Percentiles rank a stretch among this genome's conserved stretches.
Evolutionary conservation across 2,329 filamentous ascomycete species (phyloP).

Genomic region (Claviceps capensis): DNA sequence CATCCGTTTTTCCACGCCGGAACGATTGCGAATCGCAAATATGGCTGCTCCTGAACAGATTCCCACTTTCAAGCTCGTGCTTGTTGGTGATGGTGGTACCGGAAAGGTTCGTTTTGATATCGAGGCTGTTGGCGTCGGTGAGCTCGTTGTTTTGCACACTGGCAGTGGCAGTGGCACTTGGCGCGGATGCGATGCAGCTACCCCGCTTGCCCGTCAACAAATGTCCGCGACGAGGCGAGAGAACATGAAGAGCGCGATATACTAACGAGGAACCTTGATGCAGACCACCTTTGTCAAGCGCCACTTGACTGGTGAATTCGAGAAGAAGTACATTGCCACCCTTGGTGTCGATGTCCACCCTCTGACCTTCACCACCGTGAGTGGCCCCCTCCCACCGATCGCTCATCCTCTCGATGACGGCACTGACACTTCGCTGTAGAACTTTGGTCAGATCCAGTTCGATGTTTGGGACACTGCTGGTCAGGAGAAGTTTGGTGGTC

Average conservation of each 20-base stretch:
- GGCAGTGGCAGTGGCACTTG: background rate
- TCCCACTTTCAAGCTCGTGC: conserved; percentile 98
- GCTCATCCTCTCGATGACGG: background rate
- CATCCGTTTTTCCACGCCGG: conserved; percentile 18
- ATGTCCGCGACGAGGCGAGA: background rate
- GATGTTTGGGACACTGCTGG: conserved; percentile 99
- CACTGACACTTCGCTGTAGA: conserved; percentile 31
- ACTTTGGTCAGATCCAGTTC: conserved; percentile 94
- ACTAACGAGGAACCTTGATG: conserved; percentile 1
- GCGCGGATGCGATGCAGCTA: conserved; percentile 2
- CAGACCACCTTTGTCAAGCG: conserved; percentile 99
- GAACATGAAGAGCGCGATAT: background rate
- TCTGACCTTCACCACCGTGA: conserved; percentile 93
- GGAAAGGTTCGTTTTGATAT: conserved; percentile 60
- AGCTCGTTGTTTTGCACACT: conserved; percentile 9
- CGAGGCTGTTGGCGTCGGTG: background rate
- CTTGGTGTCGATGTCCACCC: conserved; percentile 99
- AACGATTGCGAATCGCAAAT: conserved; percentile 19
- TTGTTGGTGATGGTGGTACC: conserved; percentile 98
- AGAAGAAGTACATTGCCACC: conserved; percentile 99
- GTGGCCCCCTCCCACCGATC: conserved; percentile 25
- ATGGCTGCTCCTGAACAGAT: conserved; percentile 45
- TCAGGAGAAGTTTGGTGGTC: conserved; percentile 99
- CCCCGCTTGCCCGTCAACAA: conserved; percentile 11
- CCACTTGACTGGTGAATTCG: conserved; percentile 98